phyloP scores from a whole-genome alignment of 2,329 filamentous ascomycete species.

The Tolypocladium inflatum region DNA sequence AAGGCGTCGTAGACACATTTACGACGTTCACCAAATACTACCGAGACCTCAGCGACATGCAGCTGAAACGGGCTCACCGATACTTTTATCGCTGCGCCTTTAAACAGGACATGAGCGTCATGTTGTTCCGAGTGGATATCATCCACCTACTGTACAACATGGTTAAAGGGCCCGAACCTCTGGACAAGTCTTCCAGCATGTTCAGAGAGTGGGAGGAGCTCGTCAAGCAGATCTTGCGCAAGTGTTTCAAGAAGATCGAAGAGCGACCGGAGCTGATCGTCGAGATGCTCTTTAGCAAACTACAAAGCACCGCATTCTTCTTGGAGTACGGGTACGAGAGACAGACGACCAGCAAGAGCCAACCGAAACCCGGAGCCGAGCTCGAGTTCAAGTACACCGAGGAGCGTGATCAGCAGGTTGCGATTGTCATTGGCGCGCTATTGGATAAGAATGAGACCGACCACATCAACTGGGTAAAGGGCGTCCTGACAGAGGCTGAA shows the following conservation, averaged over 20 bases:
- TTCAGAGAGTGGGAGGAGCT: constrained; percentile 91
- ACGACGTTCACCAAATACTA: constrained; percentile 72
- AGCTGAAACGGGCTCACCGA: constrained; percentile 85
- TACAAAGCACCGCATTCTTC: constrained; percentile 71
- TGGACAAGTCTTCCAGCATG: constrained; percentile 56
- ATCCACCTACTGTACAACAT: constrained; percentile 81
- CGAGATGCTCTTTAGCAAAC: constrained; percentile 93
- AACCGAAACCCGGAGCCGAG: constrained; percentile 64
- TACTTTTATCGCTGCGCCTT: constrained; percentile 93
- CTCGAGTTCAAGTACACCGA: constrained; percentile 70
- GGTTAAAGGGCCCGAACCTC: constrained; percentile 75
- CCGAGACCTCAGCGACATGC: constrained; percentile 64
- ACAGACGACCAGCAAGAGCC: constrained; percentile 57
- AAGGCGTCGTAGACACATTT: constrained; percentile 84
- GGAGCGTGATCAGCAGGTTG: constrained; percentile 62
- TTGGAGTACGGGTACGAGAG: constrained; percentile 86
- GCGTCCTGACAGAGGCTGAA: constrained; percentile 56
- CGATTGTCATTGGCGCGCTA: constrained; percentile 68
- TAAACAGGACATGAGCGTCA: constrained; percentile 83
- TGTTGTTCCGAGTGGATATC: constrained; percentile 87
- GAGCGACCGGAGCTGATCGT: constrained; percentile 78
- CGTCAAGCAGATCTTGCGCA: constrained; percentile 71
- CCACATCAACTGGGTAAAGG: constrained; percentile 74
- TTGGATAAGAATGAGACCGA: constrained; percentile 71
- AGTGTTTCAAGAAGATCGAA: constrained; percentile 74